Conservation (phyloP, 2,329 filamentous ascomycete genomes). For the Taxawa tesnikishii region DNA sequence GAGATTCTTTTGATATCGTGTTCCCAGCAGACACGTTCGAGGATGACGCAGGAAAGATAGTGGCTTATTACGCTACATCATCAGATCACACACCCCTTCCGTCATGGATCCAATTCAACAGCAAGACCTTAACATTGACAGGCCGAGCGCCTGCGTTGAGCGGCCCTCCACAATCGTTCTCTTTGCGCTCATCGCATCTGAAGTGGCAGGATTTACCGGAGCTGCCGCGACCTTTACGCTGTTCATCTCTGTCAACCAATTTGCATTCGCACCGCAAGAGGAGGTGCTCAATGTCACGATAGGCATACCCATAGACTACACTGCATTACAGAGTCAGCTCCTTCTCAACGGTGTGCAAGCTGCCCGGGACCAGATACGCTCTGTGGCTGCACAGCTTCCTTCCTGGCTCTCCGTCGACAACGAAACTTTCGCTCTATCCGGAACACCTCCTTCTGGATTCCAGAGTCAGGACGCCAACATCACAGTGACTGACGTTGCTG, state of each 20-base stretch:
- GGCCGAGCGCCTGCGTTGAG: constrained; percentile 57
- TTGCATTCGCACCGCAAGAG: constrained; percentile 49
- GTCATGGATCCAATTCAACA: constrained; percentile 71
- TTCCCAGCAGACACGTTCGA: constrained; percentile 47
- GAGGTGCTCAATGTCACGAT: constrained; percentile 46
- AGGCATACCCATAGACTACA: constrained; percentile 34
- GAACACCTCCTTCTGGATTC: constrained; percentile 49
- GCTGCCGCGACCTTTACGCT: constrained; percentile 56
- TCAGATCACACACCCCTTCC: constrained; percentile 70
- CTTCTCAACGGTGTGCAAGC: constrained; percentile 42
- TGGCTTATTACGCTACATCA: constrained; percentile 64
- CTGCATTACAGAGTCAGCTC: constrained; percentile 38
- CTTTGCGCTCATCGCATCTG: constrained; percentile 64
- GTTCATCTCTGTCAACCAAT: constrained; percentile 56
- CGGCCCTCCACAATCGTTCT: constrained; percentile 59
- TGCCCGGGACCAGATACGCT: not conserved
- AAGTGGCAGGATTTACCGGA: constrained; percentile 65
- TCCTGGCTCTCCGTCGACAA: constrained; percentile 58
- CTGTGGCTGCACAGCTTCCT: constrained; percentile 31
- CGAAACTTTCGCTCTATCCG: constrained; percentile 48
- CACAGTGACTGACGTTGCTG: constrained; percentile 45
- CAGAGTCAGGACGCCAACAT: constrained; percentile 52
- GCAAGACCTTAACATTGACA: constrained; percentile 50
- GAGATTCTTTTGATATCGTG: constrained; percentile 26
- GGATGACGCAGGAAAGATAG: constrained; percentile 32